Percentiles rank a stretch among this genome's conserved stretches.
Conservation (phyloP, 441 rosid genomes). For the Syzygium malaccense region DNA sequence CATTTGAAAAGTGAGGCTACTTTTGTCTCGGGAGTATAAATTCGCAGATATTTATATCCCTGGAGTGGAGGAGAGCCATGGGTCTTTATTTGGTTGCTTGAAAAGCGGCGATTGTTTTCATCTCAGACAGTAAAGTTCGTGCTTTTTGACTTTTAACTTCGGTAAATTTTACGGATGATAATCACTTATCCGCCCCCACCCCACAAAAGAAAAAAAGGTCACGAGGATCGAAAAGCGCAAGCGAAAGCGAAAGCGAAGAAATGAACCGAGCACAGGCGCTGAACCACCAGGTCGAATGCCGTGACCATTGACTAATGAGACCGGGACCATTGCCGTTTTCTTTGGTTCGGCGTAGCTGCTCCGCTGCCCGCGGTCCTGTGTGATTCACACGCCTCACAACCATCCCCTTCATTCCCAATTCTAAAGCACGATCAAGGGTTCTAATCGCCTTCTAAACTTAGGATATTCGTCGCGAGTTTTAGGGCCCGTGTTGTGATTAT, state of each 20-base stretch:
- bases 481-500: neutral
- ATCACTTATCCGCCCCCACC: neutral
- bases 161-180: neutral
- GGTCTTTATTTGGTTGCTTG: neutral
- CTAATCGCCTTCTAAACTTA: neutral
- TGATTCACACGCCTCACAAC: neutral
- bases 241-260: neutral
- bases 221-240: neutral
- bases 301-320: neutral
- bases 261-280: neutral
- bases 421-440: neutral
- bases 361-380: neutral
- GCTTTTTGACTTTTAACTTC: neutral
- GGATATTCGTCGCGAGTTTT: neutral
- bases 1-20: fast-evolving
- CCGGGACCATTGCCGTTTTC: neutral
- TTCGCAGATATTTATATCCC: neutral
- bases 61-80: neutral
- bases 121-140: neutral
- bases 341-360: neutral
- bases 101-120: neutral
- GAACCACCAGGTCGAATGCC: neutral
- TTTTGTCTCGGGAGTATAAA: neutral
- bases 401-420: neutral
- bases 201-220: neutral